Evolutionary conservation across 2,329 filamentous ascomycete genomes (phyloP).

Genomic region (Paradendryphiella salina): DNA sequence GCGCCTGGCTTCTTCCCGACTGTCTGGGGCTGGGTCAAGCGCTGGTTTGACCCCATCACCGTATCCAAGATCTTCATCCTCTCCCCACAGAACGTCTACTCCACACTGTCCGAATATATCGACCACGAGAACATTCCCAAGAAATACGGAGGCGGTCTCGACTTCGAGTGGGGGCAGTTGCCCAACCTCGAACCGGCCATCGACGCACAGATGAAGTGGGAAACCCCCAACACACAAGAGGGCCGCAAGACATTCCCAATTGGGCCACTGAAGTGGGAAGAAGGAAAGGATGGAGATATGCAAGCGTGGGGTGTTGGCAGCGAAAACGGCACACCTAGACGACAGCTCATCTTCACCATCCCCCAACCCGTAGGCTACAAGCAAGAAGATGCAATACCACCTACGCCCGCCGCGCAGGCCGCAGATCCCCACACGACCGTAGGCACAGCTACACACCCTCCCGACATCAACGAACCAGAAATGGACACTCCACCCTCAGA

Average conservation of each 20-base stretch:
- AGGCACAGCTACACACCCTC: constrained; percentile 46
- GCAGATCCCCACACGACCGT: constrained; percentile 37
- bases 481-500: constrained; percentile 31
- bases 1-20: constrained; percentile 90
- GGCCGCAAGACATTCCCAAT: constrained; percentile 50
- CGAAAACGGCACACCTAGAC: constrained; percentile 48
- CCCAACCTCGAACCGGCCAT: constrained; percentile 67
- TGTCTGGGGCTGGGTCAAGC: constrained; percentile 93
- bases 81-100: constrained; percentile 68
- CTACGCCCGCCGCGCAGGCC: constrained; percentile 32
- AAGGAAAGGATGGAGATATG: constrained; percentile 48
- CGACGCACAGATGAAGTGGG: constrained; percentile 50
- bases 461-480: constrained; percentile 25
- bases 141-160: constrained; percentile 83
- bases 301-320: constrained; percentile 52
- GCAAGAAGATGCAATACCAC: constrained; percentile 27
- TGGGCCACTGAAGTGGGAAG: constrained; percentile 54
- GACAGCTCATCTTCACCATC: constrained; percentile 47
- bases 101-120: constrained; percentile 80
- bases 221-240: constrained; percentile 34
- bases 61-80: constrained; percentile 93
- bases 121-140: constrained; percentile 82
- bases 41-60: constrained; percentile 88
- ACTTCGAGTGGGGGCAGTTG: constrained; percentile 77
- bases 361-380: constrained; percentile 36